Conservation (phyloP, 352 stramenopile species). For the Pythium aristosporum region DNA sequence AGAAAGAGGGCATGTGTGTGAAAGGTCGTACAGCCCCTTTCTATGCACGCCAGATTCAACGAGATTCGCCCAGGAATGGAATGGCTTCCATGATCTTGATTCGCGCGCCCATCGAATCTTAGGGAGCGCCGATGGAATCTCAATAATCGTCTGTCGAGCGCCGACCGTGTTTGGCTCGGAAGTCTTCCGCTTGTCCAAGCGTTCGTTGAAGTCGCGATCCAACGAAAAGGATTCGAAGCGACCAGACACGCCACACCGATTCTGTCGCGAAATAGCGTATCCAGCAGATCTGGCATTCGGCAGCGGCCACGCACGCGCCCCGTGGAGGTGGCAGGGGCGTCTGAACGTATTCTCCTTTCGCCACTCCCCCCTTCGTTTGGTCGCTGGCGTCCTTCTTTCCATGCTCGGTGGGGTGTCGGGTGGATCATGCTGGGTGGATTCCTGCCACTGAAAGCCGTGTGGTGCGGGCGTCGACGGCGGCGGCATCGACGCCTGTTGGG, state of each 20-base stretch:
- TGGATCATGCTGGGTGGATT: not conserved
- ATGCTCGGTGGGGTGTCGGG: too few species aligned
- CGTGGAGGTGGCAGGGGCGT: too few species aligned
- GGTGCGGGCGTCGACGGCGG: not conserved
- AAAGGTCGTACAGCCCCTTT: slow-evolving; percentile 8
- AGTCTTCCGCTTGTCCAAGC: not conserved
- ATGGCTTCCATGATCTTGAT: not conserved
- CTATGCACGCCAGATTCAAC: slow-evolving; percentile 11
- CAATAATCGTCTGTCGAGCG: slow-evolving; percentile 5
- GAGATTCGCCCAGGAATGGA: slow-evolving; percentile 5
- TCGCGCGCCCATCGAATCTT: slow-evolving; percentile 3
- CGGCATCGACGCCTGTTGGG: not conserved
- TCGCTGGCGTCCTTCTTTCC: too few species aligned
- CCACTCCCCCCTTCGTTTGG: too few species aligned
- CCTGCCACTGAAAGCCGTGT: not conserved
- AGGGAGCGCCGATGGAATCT: not conserved
- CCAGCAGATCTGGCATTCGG: too few species aligned
- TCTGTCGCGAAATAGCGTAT: too few species aligned
- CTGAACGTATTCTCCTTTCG: too few species aligned
- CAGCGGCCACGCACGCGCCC: too few species aligned
- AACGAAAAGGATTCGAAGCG: slow-evolving; percentile 15
- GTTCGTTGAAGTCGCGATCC: slow-evolving; percentile 5
- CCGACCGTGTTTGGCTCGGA: not conserved
- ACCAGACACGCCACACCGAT: not conserved
- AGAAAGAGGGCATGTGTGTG: not conserved